Conservation (phyloP, 2,329 filamentous ascomycete genomes). For the Colletotrichum sp. region DNA sequence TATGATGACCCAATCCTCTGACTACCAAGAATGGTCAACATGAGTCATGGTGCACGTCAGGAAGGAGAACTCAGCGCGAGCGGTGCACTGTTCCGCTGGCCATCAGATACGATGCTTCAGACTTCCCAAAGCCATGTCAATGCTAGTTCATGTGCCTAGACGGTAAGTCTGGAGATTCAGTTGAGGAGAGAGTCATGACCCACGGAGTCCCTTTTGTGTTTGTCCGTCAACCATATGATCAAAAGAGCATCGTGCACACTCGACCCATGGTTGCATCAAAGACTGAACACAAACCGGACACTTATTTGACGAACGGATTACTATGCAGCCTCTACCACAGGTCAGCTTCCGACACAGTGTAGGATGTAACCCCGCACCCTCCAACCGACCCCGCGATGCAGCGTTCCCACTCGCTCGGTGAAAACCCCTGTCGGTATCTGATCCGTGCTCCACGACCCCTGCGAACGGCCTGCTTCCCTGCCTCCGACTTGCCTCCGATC, state of each 20-base stretch:
- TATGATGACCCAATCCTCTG: neutral
- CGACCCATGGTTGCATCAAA: neutral
- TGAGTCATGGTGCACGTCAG: neutral
- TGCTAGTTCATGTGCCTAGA: neutral
- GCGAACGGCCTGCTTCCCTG: conserved; percentile 9
- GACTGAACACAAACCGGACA: neutral
- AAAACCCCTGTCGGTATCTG: conserved; percentile 9
- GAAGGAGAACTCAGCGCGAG: neutral
- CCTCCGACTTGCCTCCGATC: conserved; percentile 21
- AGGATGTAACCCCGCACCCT: conserved; percentile 11
- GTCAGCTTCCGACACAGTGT: conserved; percentile 9
- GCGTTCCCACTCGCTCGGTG: conserved; percentile 11
- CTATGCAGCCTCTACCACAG: neutral
- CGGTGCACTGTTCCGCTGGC: neutral
- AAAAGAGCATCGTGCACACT: neutral
- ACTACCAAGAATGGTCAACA: neutral
- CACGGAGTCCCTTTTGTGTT: neutral
- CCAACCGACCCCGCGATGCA: conserved; percentile 19
- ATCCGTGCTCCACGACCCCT: conserved; percentile 19
- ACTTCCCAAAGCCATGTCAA: neutral
- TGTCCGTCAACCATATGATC: neutral
- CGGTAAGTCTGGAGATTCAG: neutral
- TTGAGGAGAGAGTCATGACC: neutral
- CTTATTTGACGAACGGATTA: neutral
- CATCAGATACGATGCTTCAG: neutral